phyloP scores from a whole-genome alignment of 108 stramenopile species.

The Skeletonema grethae region DNA sequence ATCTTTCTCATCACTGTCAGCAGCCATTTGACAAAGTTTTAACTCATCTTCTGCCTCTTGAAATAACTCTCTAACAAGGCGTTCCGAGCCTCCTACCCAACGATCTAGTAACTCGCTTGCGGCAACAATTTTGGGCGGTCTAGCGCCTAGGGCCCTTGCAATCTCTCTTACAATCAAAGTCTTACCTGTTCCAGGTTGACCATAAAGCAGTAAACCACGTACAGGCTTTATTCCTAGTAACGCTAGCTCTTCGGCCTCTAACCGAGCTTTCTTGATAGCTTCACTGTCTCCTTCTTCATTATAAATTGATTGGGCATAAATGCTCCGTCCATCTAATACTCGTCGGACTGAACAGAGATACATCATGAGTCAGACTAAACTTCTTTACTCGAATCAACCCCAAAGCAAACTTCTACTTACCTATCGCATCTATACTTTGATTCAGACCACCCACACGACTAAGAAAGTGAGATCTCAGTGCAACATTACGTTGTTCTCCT shows the following conservation, averaged over 20 bases:
- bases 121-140: slow-evolving; percentile 92
- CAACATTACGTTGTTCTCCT: slow-evolving; percentile 68
- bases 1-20: slow-evolving; percentile 57
- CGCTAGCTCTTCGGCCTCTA: slow-evolving; percentile 76
- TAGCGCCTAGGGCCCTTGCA: slow-evolving; percentile 80
- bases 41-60: slow-evolving; percentile 90
- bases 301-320: slow-evolving; percentile 41
- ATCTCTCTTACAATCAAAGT: slow-evolving; percentile 76
- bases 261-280: slow-evolving; percentile 37
- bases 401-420: too few species aligned
- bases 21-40: slow-evolving; percentile 27
- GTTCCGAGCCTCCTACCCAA: slow-evolving; percentile 96
- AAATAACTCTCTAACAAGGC: slow-evolving; percentile 92
- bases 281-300: slow-evolving; percentile 13
- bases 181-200: slow-evolving; percentile 82
- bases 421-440: slow-evolving; percentile 74
- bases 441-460: slow-evolving; percentile 68
- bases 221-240: slow-evolving; percentile 84
- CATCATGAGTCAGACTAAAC: too few species aligned
- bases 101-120: slow-evolving; percentile 96
- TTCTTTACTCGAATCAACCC: too few species aligned
- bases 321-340: slow-evolving; percentile 69
- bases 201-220: slow-evolving; percentile 81
- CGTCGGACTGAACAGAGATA: too few species aligned
- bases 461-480: slow-evolving; percentile 59